Base-by-base conservation (phyloP, 345 rosid genomes). In the Gossypium anomalum region DNA sequence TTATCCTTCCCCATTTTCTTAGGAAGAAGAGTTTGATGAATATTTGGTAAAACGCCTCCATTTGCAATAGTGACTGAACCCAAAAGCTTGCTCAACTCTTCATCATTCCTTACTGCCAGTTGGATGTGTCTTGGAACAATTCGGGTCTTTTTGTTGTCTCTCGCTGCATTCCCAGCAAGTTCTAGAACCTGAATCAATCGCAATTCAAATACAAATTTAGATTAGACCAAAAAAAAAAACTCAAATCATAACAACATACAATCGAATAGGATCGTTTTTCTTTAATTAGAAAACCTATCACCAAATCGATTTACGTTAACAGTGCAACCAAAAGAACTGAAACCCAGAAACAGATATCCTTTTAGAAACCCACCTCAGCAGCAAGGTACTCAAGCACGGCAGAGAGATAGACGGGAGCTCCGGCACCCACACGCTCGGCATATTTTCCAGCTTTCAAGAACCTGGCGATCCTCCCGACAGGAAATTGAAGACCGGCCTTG, bases 321-420 rank as follows among this genome's bases (percentile, higher is more conserved):
- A 47, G 51, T 13, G 3, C 49, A 47, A 47, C 51, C 51, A 47
- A 10, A 47, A 47, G 10, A 66, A n/a, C 2, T 17, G 1, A 66
- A 29, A 29, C 14, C n/a, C 27, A 20, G 14, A 71, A 15, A 5
- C 13, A 16, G 11, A 25, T n/a, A 4, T 14, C n/a, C 2, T 27
- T 53, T 47, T 67, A 17, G 63, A 76, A 75, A 16, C 15, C 9
- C 38, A 90, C 96, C 92, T 91, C 96, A 0, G 96, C 96, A 3
- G 93, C 93, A 2, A 91, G 90, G 17, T 91, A 91, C 74, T 91
- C 96, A 3, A 91, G 96, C 17, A 91, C 92, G 23, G 96, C 92
- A 9, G 96, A 85, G 78, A 91, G 93, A 23, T 91, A 91, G 47
- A 91, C 96, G 11, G 93, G 93, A 51, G 97, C 92, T 3, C 93